phyloP scores from a whole-genome alignment of 2,329 filamentous ascomycete genomes.

The Alternaria burnsii region DNA sequence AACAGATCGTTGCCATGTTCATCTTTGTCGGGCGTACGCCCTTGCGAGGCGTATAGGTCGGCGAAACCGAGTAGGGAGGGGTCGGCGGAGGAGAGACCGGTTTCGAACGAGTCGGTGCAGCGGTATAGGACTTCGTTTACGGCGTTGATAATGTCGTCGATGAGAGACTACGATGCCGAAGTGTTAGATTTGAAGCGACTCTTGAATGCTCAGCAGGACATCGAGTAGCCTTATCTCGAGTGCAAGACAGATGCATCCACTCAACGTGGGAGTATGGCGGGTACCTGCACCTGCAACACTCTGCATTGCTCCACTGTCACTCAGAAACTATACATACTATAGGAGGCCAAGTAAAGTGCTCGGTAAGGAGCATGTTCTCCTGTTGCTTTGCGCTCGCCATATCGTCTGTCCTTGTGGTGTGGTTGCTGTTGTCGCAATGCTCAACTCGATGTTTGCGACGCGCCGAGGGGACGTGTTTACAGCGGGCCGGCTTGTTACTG shows the following conservation, averaged over 20 bases:
- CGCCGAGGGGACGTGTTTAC: slow-evolving; percentile 34
- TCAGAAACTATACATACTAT: slow-evolving; percentile 66
- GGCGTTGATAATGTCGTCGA: slow-evolving; percentile 98
- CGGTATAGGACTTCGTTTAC: slow-evolving; percentile 93
- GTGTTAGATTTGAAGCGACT: background rate
- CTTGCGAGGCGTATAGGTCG: slow-evolving; percentile 56
- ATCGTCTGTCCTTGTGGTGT: slow-evolving; percentile 7
- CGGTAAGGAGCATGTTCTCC: slow-evolving; percentile 76
- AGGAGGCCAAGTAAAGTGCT: slow-evolving; percentile 95
- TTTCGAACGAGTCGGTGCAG: slow-evolving; percentile 87
- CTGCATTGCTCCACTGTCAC: background rate
- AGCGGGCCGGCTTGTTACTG: slow-evolving; percentile 20
- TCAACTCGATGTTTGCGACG: slow-evolving; percentile 30
- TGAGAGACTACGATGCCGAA: slow-evolving; percentile 70
- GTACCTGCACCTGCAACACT: background rate
- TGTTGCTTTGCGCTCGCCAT: slow-evolving; percentile 58
- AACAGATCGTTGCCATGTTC: slow-evolving; percentile 55
- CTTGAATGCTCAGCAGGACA: background rate
- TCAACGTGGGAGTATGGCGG: slow-evolving; percentile 11
- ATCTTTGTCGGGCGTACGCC: slow-evolving; percentile 54
- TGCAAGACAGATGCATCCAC: background rate
- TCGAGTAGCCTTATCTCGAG: background rate
- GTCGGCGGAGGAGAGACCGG: slow-evolving; percentile 76
- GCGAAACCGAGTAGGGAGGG: slow-evolving; percentile 84
- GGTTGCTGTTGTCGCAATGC: slow-evolving; percentile 17